Percentiles rank a stretch among this genome's conserved stretches.
phyloP scores from a whole-genome alignment of 2,329 filamentous ascomycete genomes.

The Gaeumannomyces sp. region DNA sequence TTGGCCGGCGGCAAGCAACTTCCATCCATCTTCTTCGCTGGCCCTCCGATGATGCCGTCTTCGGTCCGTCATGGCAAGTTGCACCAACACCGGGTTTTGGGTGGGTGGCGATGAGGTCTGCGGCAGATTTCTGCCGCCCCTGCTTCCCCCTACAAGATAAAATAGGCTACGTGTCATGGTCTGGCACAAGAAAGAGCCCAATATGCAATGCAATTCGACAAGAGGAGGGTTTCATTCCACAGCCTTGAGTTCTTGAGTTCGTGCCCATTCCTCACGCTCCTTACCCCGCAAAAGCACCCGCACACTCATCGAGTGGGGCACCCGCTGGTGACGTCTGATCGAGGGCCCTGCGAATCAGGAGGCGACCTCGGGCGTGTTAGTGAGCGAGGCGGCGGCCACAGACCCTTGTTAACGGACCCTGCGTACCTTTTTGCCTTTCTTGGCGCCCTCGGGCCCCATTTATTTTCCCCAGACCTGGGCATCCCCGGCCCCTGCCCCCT shows the following conservation, averaged over 20 bases:
- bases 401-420: not conserved
- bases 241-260: not conserved
- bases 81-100: no score
- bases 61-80: no score
- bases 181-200: not conserved
- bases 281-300: not conserved
- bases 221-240: not conserved
- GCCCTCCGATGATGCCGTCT: not conserved
- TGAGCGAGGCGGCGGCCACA: not conserved
- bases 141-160: not conserved
- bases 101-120: no score
- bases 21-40: not conserved
- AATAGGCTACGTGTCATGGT: no score
- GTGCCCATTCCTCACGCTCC: not conserved
- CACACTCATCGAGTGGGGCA: not conserved
- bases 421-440: not conserved
- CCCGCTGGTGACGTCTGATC: not conserved
- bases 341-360: not conserved
- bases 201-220: not conserved
- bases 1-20: not conserved
- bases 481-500: not conserved
- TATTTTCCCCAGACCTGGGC: not conserved
- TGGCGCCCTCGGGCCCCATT: not conserved
- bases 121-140: not conserved
- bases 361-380: not conserved